A percentile compares a stretch with the other conserved stretches of the same genome.
These are phyloP conservation scores for Hymenoscyphus occultus DNA, from an alignment of 2,329 filamentous ascomycete species.

Conservation along the genomic window DNA sequence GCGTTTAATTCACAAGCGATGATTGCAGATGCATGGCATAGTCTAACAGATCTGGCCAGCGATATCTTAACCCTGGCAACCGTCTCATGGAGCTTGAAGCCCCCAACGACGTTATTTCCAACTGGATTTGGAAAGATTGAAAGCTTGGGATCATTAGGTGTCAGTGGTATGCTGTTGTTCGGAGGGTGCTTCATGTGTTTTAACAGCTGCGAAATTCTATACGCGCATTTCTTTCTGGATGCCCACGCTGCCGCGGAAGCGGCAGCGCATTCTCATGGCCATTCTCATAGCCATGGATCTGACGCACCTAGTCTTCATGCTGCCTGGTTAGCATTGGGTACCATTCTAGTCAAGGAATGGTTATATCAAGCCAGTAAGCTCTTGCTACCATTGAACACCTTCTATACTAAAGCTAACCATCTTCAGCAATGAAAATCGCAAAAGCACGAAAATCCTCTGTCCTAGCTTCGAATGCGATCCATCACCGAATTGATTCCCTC, in stretches of 20 bases:
- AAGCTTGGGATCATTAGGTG: slow-evolving; percentile 87
- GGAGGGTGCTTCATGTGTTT: slow-evolving; percentile 92
- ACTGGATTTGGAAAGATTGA: slow-evolving; percentile 97
- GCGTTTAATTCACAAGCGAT: slow-evolving; percentile 92
- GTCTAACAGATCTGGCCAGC: slow-evolving; percentile 89
- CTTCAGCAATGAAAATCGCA: slow-evolving; percentile 86
- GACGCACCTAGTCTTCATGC: slow-evolving; percentile 84
- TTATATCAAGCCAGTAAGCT: slow-evolving; percentile 90
- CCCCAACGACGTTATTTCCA: slow-evolving; percentile 80
- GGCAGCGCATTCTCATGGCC: slow-evolving; percentile 55
- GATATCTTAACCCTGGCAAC: slow-evolving; percentile 93
- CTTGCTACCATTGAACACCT: slow-evolving; percentile 1
- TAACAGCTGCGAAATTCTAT: slow-evolving; percentile 67
- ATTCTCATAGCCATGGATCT: slow-evolving; percentile 60
- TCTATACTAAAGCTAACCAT: slow-evolving; percentile 22
- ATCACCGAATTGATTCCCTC: slow-evolving; percentile 93
- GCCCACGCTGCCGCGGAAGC: slow-evolving; percentile 51
- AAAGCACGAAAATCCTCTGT: slow-evolving; percentile 92
- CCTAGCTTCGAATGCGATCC: slow-evolving; percentile 90
- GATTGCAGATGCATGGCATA: slow-evolving; percentile 92
- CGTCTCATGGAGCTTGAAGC: slow-evolving; percentile 87
- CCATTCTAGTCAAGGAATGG: slow-evolving; percentile 93
- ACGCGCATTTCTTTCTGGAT: slow-evolving; percentile 71
- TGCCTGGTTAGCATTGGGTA: slow-evolving; percentile 88
- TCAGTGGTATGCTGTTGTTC: slow-evolving; percentile 84